Base-by-base conservation (phyloP, 768 basidiomycete species). In the Nidularia pulvinata region DNA sequence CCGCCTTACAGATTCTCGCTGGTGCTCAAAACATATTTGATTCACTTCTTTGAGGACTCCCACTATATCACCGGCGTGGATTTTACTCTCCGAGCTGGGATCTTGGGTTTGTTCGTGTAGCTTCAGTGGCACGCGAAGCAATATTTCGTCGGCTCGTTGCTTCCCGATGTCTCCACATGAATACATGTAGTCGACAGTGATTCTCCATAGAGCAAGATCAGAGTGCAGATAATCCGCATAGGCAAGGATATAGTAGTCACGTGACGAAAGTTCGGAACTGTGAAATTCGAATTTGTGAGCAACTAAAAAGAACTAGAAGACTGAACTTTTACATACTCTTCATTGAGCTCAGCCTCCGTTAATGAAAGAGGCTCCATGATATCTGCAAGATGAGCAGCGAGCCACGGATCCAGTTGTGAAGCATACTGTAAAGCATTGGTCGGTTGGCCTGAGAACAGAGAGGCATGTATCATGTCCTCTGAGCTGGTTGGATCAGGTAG, bases 181-280 rank as follows among this genome's bases (percentile, higher is more conserved):
- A 59, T 87, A 89, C 79, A 97, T 86, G 64, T 99, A 99, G 46
- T 89, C 89, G 52, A 93, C 86, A 0, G 88, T 88, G 54, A 96
- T 82, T 45, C 90, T 80, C 97, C 97, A 99, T 37, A 96, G 71
- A 4, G 82, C 83, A 2, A 91, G 84, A 63, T 97, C 94, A 14
- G 86, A 82, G 53, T 84, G 86, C 19, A 98, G 79, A 64, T 91
- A 87, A 49, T 92, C 89, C 3, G 93, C 87, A 64, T 97, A 98
- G 10, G 82, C 73, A 37, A 97, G 75, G 33, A 96, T 69, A 65
- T 95, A 85, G 55, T 88, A 81, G 61, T 96, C 87, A 30, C 95
- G 85, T 16, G 86, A 65, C 7, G 91, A 80, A 19, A 86, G 58
- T 44, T 80, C 85, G 33, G 82, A 83, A 35, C 90, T 91, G n/a